Evolutionary conservation across 495 filamentous ascomycete genomes (phyloP), one percentile per base, ranked within the genome.

Genomic region (Aspergillus haitiensis): DNA sequence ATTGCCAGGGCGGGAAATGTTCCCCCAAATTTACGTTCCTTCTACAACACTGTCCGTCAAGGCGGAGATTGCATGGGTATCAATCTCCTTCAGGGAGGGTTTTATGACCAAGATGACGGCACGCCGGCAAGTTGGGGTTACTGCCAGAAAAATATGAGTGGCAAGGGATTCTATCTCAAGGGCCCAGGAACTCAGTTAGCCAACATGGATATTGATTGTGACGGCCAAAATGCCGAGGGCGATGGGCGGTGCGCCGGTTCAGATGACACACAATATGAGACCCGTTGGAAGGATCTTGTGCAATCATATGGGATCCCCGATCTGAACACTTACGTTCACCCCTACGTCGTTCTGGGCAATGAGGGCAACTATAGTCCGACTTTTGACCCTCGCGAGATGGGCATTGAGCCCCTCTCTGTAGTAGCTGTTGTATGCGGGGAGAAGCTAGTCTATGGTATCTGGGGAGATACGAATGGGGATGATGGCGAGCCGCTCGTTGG

Each of bases 181-280:
- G 63, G 66, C 34, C 54, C 63, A 6, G 62, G 37, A n/a, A 62
- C 61, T 7, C 15, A 59, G 46, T 66, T 69, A 33, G 67, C 61
- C 33, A 66, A 74, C 67, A 87, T 88, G 84, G 86, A 88, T 67
- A 78, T 89, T 57, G 85, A 88, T 70, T 88, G 86, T 68, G 84
- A 89, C 61, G 86, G 86, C 12, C 62, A 69, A 16, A 76, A 84
- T 56, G 63, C 68, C 9, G 63, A 72, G 2, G 68, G 68, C 1
- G 81, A 80, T 0, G 79, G 79, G 54, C 44, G 55, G 6, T 86
- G 85, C 60, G 67, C 63, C 21, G 75, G 72, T 52, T 82, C 81
- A 46, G 58, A 51, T 1, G 76, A 78, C 45, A 82, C 78, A 1
- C 84, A 89, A 64, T 63, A 63, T 40, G 62, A 75, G 47, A 88